phyloP scores from a whole-genome alignment of 306 rosid genomes.

The Fragaria ananassa region DNA sequence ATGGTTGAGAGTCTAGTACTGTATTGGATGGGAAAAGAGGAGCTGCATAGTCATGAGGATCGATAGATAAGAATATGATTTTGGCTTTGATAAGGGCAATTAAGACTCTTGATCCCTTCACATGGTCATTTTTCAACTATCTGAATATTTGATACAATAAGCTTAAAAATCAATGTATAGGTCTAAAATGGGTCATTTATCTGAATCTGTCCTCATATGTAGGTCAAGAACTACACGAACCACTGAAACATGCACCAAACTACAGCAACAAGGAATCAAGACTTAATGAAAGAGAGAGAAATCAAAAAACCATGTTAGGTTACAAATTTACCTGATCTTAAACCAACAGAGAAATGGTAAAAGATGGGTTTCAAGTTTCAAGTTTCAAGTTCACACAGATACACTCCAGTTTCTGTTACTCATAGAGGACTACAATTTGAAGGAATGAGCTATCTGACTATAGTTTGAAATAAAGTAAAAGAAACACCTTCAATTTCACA shows the following conservation, averaged over 20 bases:
- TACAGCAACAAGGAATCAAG: slow-evolving; percentile 7
- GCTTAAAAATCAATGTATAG: no score
- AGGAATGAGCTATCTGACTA: no score
- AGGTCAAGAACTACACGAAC: neutral
- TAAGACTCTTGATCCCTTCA: no score
- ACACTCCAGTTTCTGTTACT: neutral
- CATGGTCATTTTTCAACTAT: no score
- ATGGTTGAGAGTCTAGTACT: no score
- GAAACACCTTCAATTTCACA: neutral
- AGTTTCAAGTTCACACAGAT: neutral
- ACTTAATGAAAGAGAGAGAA: neutral
- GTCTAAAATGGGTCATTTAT: no score
- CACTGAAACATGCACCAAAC: neutral
- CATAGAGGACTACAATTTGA: neutral
- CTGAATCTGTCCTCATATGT: neutral
- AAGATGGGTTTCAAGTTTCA: neutral
- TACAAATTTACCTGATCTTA: neutral
- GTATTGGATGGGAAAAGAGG: no score
- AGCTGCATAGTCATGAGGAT: no score
- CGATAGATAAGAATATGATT: no score
- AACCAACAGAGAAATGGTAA: neutral
- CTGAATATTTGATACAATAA: no score
- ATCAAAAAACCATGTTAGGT: neutral
- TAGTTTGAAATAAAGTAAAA: no score
- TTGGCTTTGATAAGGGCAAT: no score